phyloP scores from a whole-genome alignment of 257 asterid genomes.

The Craterostigma plantagineum region DNA sequence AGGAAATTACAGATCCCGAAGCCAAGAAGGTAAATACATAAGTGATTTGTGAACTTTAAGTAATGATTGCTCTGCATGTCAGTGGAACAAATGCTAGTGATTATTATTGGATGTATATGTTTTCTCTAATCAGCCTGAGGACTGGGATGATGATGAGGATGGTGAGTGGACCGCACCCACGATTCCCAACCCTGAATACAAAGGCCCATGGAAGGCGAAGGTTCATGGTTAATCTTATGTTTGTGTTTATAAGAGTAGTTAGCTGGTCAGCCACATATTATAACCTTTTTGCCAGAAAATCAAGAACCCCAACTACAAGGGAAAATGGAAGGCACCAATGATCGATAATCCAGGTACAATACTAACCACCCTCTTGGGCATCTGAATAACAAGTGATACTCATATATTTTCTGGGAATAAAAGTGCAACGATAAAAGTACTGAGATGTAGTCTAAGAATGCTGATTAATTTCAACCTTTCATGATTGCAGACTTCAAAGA shows the following conservation, averaged over 20 bases:
- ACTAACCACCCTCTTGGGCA: not conserved
- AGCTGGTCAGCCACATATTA: not conserved
- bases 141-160: constrained; percentile 97
- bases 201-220: constrained; percentile 82
- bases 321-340: constrained; percentile 86
- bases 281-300: constrained; percentile 32
- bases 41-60: not conserved
- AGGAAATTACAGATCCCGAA: constrained; percentile 78
- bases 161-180: constrained; percentile 96
- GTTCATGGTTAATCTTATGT: constrained; percentile 10
- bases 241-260: constrained; percentile 1
- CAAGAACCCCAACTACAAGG: constrained; percentile 82
- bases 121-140: constrained; percentile 73
- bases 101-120: not conserved
- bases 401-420: too few relatives aligned
- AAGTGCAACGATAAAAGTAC: too few relatives aligned
- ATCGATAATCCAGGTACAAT: constrained; percentile 69
- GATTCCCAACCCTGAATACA: constrained; percentile 83
- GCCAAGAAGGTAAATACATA: constrained; percentile 63
- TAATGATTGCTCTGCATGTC: not conserved
- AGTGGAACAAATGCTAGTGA: not conserved
- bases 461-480: constrained; percentile 1
- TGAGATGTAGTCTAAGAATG: not conserved
- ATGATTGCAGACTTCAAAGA: constrained; percentile 66
- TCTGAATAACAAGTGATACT: too few relatives aligned